phyloP scores from a whole-genome alignment of 306 rosid genomes.

The Prunus campanulata region DNA sequence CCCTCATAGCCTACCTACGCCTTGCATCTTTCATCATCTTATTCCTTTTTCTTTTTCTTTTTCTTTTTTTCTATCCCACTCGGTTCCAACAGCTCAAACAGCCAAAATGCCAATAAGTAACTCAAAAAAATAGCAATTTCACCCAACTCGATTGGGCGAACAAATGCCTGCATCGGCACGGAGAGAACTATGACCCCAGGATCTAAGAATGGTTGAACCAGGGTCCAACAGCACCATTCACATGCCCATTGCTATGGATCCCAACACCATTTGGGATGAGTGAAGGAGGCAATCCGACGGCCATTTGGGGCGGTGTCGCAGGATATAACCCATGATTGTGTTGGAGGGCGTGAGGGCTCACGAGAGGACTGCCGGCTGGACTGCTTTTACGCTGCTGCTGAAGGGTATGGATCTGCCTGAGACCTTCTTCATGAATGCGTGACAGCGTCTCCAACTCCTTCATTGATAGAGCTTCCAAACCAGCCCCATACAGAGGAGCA shows the following conservation, averaged over 20 bases:
- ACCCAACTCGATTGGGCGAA: conserved; percentile 22
- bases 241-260: conserved; percentile 89
- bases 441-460: conserved; percentile 90
- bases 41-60: conserved; percentile 1
- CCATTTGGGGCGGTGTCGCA: conserved; percentile 52
- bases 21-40: conserved; percentile 13
- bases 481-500: conserved; percentile 95
- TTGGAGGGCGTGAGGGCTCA: conserved; percentile 73
- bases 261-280: conserved; percentile 75
- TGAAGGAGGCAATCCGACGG: conserved; percentile 65
- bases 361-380: conserved; percentile 71
- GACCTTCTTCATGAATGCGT: conserved; percentile 93
- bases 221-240: conserved; percentile 88
- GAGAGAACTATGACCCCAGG: conserved; percentile 27
- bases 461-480: conserved; percentile 90
- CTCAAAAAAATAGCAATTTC: conserved; percentile 29
- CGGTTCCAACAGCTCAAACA: conserved; percentile 60
- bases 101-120: conserved; percentile 64
- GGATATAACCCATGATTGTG: conserved; percentile 78
- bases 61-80: conserved; percentile 1
- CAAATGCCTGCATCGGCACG: conserved; percentile 21
- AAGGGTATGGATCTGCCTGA: conserved; percentile 88
- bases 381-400: conserved; percentile 88
- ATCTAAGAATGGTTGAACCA: conserved; percentile 85
- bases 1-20: conserved; percentile 25